Evolutionary conservation across 352 stramenopile species (phyloP), one percentile per base, ranked within the genome.

Genomic region (Globisporangium spiculum): DNA sequence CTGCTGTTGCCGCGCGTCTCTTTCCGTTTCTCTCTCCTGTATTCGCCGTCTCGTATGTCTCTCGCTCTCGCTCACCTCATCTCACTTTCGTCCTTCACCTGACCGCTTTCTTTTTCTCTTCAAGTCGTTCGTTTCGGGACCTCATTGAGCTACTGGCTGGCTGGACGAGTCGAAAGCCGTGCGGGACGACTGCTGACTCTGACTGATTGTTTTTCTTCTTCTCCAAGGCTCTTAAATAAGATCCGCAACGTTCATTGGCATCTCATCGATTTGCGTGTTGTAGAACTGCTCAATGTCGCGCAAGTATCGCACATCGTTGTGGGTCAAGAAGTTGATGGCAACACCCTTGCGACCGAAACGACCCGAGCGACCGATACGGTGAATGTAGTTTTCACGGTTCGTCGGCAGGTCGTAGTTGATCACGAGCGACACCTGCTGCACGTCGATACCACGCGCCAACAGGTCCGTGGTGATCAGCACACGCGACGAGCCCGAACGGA

Each of bases 371-470:
- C 98, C 98, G 81, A 99, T 99, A 90, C 98, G 96, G 83, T 99
- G 98, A 71, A 99, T 99, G 90, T 99, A 99, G 84, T 99, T 99
- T 86, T 99, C 98, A 77, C 98, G 94, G 89, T 99, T 99, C 30
- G 96, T 99, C 55, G 98, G 98, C 68, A 99, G 84, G 78, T 99
- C 97, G 86, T 99, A 99, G 94, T 99, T 99, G 82, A 99, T 99
- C 59, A 98, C 95, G 60, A 98, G 86, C 74, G 91, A 97, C 70
- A 98, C 93, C 87, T 99, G 98, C 87, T 99, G 98, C 65, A 99
- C 97, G 85, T 99, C 98, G 77, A 99, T 99, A 96, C 98, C 97
- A 96, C 98, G 96, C 41, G 97, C 98, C 61, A 99, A 82, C 74
- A 99, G 75, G 92, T 99, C 97, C 36, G 98, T 99, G 46, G 98